Evolutionary conservation across 2,329 filamentous ascomycete species (phyloP).

Genomic region (Monilinia vaccinii-corymbosi): DNA sequence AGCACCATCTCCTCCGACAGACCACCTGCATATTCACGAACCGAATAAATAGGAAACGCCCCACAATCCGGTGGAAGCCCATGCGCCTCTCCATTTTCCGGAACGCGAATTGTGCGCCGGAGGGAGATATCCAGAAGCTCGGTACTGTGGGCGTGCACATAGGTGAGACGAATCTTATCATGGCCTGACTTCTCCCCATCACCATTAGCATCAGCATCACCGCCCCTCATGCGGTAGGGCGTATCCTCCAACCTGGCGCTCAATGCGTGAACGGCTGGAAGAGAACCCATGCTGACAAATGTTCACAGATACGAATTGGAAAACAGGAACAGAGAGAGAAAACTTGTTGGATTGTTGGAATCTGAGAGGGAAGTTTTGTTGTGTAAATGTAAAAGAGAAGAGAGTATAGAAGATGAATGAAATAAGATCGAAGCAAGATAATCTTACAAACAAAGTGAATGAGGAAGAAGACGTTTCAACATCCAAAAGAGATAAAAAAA

Average conservation of each 20-base stretch:
- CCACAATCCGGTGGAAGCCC: slow-evolving; percentile 33
- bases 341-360: too few relatives aligned
- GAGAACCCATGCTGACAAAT: background rate
- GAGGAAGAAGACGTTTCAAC: too few relatives aligned
- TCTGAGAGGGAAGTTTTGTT: too few relatives aligned
- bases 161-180: background rate
- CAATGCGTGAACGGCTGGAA: background rate
- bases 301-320: too few relatives aligned
- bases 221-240: too few relatives aligned
- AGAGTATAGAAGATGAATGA: too few relatives aligned
- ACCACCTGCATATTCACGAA: slow-evolving; percentile 27
- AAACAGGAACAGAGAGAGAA: too few relatives aligned
- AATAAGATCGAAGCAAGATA: too few relatives aligned
- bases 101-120: slow-evolving; percentile 35
- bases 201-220: too few relatives aligned
- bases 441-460: too few relatives aligned
- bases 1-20: slow-evolving; percentile 30
- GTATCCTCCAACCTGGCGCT: background rate
- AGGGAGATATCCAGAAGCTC: slow-evolving; percentile 28
- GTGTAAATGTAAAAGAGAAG: too few relatives aligned
- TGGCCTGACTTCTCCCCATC: background rate
- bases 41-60: slow-evolving; percentile 33
- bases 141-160: background rate
- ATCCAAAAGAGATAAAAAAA: too few relatives aligned
- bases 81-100: slow-evolving; percentile 30